These are phyloP conservation scores for Globisporangium irregulare DNA, from an alignment of 352 stramenopile genomes.

Conservation along the genomic window DNA sequence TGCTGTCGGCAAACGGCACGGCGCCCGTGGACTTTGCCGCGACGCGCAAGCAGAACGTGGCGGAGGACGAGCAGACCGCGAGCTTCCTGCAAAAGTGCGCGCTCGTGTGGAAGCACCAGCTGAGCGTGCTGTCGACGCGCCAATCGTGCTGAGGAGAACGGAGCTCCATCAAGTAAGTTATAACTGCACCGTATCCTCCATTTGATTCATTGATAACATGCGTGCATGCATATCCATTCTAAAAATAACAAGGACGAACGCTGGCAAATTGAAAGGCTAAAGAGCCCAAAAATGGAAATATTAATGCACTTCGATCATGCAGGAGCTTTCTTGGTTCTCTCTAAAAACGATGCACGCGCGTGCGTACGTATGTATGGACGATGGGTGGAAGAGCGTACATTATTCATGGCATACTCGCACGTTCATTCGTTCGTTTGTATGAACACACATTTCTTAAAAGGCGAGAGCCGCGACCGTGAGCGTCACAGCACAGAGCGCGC, in stretches of 20 bases:
- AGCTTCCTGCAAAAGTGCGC: constrained; percentile 30
- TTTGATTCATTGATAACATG: not conserved
- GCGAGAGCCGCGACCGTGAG: constrained; percentile 14
- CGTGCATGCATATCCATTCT: not conserved
- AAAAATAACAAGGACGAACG: not conserved
- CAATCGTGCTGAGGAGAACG: constrained; percentile 1
- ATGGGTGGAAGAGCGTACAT: not conserved
- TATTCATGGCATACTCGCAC: constrained; percentile 4
- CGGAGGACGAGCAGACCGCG: constrained; percentile 16
- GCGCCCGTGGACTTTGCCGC: constrained; percentile 14
- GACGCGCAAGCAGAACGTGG: constrained; percentile 16
- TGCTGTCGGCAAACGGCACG: constrained; percentile 3
- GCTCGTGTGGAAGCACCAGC: constrained; percentile 31
- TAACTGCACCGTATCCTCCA: not conserved
- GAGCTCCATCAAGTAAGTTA: constrained; percentile 10
- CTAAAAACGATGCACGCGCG: constrained; percentile 5
- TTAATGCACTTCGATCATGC: not conserved
- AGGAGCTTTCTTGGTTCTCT: constrained; percentile 4
- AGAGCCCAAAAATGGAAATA: constrained; percentile 4
- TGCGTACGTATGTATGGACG: not conserved
- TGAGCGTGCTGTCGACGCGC: constrained; percentile 14
- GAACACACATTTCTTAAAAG: constrained; percentile 13
- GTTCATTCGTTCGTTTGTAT: not conserved
- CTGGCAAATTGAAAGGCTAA: not conserved
- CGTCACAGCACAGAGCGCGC: constrained; percentile 15